Evolutionary conservation across 345 rosid genomes (phyloP), one percentile per base, ranked within the genome.

Genomic region (Gossypium herbaceum): DNA sequence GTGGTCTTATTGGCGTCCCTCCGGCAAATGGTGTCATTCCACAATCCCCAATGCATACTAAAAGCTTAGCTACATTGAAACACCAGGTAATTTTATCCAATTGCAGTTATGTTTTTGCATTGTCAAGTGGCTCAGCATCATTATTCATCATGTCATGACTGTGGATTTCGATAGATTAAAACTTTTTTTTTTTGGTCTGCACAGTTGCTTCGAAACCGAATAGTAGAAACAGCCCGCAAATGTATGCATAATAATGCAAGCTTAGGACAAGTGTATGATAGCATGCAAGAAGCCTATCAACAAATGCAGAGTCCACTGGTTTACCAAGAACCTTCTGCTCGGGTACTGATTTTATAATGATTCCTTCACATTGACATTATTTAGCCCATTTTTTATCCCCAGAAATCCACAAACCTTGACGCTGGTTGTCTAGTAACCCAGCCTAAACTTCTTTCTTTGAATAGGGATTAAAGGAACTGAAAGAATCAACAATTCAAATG

Each of bases 11-110:
- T 22, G 97, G 97, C 50, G 87, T 91, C 34, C 97, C 97, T 59
- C 94, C 97, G 4, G 81, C 97, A 20, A 91, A 91, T 73, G 97
- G 97, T 73, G 97, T 91, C 62, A 91, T 91, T 74, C 97, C 97
- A 10, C 92, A 91, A 48, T 91, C 97, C 76, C 97, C 97, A 57
- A 91, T 91, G 97, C 93, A 91, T 78, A 89, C 96, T 10, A 91
- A 83, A 85, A 89, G 93, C 84, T 88, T 91, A 76, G 92, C 97
- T 17, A 91, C 97, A 71, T 74, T 91, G 74, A 91, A 86, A 75
- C 92, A 91, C 76, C 97, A 86, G 97, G 97, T 89, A 64, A 47
- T 72, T 67, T 75, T 17, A 43, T 44, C 47, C 29, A 51, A 43
- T 19, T 50, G 47, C 71, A 7, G 19, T 61, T 8, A 12, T 12